Base-by-base conservation (phyloP, 495 filamentous ascomycete genomes). In the Astrothelium macrocarpum region DNA sequence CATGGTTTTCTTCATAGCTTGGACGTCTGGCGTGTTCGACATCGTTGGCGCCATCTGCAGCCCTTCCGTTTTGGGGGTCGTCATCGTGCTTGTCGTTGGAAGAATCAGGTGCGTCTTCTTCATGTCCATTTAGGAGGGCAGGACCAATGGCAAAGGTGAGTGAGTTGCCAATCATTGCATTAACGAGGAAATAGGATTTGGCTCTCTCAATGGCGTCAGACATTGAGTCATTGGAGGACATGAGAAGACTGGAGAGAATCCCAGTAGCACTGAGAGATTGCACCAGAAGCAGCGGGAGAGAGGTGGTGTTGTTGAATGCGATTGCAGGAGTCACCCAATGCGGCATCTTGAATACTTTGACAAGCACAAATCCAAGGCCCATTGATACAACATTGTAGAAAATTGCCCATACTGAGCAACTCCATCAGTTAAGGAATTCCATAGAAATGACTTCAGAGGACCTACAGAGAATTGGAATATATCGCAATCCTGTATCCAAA, bases 291-390 rank as follows among this genome's bases (percentile, higher is more conserved):
- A 93, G 75, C 0, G 88, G 88, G 34, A 90, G 82, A 31, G 80
- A 83, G 0, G 85, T 89, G 0, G 88, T 89, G 68, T 91, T 93
- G 76, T 90, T 92, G 76, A 91, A 90, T 45, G 85, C 78, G 58
- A 89, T 79, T 1, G 86, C 84, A 0, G 85, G 83, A 0, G 83
- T 84, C 16, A 82, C 80, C 87, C 86, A 91, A 59, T 75, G 73
- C 1, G 87, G 88, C 36, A 90, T 76, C 25, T 78, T 75, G 61
- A 88, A 79, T 2, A 78, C 14, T 39, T 74, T 73, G 0, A 77
- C 79, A 0, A 74, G 65, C 1, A 75, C 56, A 36, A 75, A 72
- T 1, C 82, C 85, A 25, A 88, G 66, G 0, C 69, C 64, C 56
- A 88, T 81, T 2, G 84, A 88, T 2, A 78, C 43, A 32, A 79